These are phyloP conservation scores for Sporothrix curviconia DNA, from an alignment of 2,329 filamentous ascomycete genomes.

Conservation along the genomic window DNA sequence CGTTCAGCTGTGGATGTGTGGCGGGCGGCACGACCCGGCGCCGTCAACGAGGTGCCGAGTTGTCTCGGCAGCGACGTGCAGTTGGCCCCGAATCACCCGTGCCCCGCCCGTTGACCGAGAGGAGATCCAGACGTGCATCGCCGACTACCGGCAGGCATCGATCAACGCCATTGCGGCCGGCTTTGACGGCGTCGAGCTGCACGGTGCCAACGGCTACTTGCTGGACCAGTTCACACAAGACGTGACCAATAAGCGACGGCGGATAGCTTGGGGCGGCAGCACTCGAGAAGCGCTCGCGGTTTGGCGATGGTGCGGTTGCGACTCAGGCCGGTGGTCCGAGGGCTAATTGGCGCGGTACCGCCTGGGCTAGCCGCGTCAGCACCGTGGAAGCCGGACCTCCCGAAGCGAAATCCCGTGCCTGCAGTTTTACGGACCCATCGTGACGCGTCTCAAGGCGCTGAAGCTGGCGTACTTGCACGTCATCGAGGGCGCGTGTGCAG, in stretches of 20 bases:
- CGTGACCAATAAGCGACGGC: conserved; percentile 45
- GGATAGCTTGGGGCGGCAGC: conserved; percentile 46
- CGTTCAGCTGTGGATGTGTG: conserved; percentile 12
- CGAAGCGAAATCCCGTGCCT: conserved; percentile 50
- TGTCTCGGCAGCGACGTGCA: conserved; percentile 1
- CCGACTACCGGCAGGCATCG: conserved; percentile 48
- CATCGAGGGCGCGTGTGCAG: conserved; percentile 35
- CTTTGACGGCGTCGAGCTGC: conserved; percentile 65
- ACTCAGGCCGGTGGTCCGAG: conserved; percentile 40
- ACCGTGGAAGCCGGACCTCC: conserved; percentile 50
- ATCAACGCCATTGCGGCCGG: conserved; percentile 55
- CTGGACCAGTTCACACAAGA: conserved; percentile 57
- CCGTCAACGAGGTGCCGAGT: conserved; percentile 1
- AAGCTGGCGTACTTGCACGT: conserved; percentile 51
- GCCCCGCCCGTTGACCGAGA: conserved; percentile 50
- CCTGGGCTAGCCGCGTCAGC: conserved; percentile 46
- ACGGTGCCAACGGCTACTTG: conserved; percentile 74
- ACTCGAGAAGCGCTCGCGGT: conserved; percentile 47
- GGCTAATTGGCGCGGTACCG: conserved; percentile 47
- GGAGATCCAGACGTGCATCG: conserved; percentile 59
- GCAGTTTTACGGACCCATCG: conserved; percentile 53
- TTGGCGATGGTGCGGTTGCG: conserved; percentile 45
- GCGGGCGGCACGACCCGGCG: conserved; percentile 2
- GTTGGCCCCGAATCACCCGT: not conserved
- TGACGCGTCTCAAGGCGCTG: conserved; percentile 30